phyloP scores from a whole-genome alignment of 2,329 filamentous ascomycete genomes.

The Dactylellina sp. region DNA sequence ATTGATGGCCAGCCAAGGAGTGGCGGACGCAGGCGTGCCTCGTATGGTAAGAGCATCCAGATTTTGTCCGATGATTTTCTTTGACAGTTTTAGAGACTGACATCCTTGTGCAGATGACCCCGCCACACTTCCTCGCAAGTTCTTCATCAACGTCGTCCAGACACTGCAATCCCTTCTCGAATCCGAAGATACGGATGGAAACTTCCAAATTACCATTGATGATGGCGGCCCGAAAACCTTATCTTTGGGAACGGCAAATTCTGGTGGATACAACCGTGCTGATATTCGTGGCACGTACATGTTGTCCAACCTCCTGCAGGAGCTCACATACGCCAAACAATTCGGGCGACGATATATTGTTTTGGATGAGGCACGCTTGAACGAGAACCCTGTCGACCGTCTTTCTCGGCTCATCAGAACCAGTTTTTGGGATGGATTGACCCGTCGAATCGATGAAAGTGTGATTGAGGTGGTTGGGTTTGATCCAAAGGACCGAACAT shows the following conservation, averaged over 20 bases:
- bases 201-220: constrained; percentile 98
- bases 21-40: constrained; percentile 56
- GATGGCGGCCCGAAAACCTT: constrained; percentile 92
- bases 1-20: constrained; percentile 49
- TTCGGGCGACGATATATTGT: constrained; percentile 90
- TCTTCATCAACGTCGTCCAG: constrained; percentile 85
- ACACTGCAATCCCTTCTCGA: constrained; percentile 82
- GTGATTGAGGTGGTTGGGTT: constrained; percentile 85
- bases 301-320: constrained; percentile 94
- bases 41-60: constrained; percentile 62
- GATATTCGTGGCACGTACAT: constrained; percentile 97
- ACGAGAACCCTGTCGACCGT: constrained; percentile 93
- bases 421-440: constrained; percentile 93
- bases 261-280: constrained; percentile 85
- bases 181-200: constrained; percentile 91
- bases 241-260: constrained; percentile 83
- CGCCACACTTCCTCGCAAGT: constrained; percentile 77
- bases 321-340: constrained; percentile 90
- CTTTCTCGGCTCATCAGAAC: constrained; percentile 86
- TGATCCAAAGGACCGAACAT: constrained; percentile 96
- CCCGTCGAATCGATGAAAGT: constrained; percentile 87
- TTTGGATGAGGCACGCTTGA: constrained; percentile 88
- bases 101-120: constrained; percentile 73
- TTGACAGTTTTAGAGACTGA: constrained; percentile 16
- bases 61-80: constrained; percentile 17